These are phyloP conservation scores for Thelephora terrestris DNA, from an alignment of 1,284 basidiomycete species.

Conservation along the genomic window DNA sequence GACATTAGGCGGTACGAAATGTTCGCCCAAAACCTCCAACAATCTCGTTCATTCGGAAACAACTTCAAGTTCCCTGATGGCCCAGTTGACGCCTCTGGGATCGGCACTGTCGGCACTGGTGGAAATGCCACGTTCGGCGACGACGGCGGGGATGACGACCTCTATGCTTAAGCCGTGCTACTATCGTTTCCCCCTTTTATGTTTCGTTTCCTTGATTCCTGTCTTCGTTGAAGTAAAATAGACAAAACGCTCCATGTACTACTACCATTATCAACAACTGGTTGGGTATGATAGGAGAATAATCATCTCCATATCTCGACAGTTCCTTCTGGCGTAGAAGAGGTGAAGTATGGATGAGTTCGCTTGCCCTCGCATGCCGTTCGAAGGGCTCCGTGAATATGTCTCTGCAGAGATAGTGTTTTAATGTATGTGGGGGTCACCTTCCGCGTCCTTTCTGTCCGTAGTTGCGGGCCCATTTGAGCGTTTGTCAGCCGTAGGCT, in stretches of 20 bases:
- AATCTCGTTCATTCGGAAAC: conserved; percentile 79
- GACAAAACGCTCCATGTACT: neutral
- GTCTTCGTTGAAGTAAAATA: neutral
- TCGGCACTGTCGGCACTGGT: conserved; percentile 33
- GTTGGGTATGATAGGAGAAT: no score
- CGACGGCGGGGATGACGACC: conserved; percentile 77
- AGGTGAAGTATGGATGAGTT: no score
- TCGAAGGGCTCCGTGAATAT: no score
- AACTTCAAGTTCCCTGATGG: conserved; percentile 96
- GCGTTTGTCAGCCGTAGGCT: no score
- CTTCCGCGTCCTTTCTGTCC: no score
- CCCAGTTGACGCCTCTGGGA: conserved; percentile 32
- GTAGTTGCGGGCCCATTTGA: no score
- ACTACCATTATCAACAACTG: no score
- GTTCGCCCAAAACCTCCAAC: conserved; percentile 82
- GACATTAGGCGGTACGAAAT: conserved; percentile 95
- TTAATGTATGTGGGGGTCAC: no score
- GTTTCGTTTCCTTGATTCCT: neutral
- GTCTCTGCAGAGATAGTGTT: no score
- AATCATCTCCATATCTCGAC: no score
- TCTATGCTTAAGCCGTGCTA: conserved; percentile 61
- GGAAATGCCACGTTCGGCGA: conserved; percentile 76
- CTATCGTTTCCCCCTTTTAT: neutral
- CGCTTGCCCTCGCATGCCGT: no score
- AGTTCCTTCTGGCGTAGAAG: no score